Evolutionary conservation across 345 rosid species (phyloP), one percentile per base, ranked within the genome.

Genomic region (Reutealis trisperma): DNA sequence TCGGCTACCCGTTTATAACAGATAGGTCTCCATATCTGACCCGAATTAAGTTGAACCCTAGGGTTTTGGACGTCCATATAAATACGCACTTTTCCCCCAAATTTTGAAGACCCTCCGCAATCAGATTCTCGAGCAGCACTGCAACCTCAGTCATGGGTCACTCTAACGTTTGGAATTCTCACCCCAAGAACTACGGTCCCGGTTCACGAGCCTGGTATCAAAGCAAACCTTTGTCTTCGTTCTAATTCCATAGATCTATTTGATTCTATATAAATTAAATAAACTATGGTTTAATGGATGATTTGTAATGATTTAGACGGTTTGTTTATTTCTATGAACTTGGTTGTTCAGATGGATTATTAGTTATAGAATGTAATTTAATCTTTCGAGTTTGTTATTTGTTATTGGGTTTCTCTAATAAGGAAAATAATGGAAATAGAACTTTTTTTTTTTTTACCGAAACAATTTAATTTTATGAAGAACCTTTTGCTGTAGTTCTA

Each of bases 171-270:
- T 88, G 88, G 90, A 88, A 84, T 72, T 78, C 87, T 58, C 90
- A 88, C 81, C 90, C 90, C n/a, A 88, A 88, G 74, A 85, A 57
- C 66, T 85, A 84, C 80, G 90, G 90, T 7, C 88, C 90, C 24
- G 88, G 90, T 22, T 88, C 90, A 71, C 87, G 90, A 21, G 65
- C 88, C n/a, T 88, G 90, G 90, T 85, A 73, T 24, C 2, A 55
- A 45, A 9, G 72, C 45, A 3, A 37, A 5, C 16, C 8, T 14
- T 10, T 47, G 61, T 37, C 52, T 15, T 24, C 6, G 27, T 67
- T 44, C 55, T 41, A 27, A 49, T 27, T 69, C 55, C n/a, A 9
- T 47, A 47, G 12, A 47, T 47, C 51, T 47, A 12, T 47, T 47
- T 47, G 51, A 8, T 47, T 45, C 51, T 12, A 47, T 9, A 12